Evolutionary conservation across 208 protist genomes (phyloP).

Genomic region (Trypanosoma rangeli): DNA sequence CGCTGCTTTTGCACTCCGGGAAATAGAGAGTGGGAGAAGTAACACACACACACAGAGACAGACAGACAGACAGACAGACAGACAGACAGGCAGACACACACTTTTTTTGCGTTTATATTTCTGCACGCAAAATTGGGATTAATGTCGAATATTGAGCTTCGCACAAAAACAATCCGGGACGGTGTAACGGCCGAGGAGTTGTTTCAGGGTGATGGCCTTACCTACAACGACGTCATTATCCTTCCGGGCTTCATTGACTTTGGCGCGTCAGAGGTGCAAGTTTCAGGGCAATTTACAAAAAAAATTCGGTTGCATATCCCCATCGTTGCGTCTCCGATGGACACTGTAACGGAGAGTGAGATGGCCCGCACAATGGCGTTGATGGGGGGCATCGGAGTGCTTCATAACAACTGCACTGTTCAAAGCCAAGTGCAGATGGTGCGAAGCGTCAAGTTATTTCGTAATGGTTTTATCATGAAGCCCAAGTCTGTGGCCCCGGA

Average conservation of each 20-base stretch:
- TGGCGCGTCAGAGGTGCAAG: conserved; percentile 79
- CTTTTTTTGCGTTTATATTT: not conserved
- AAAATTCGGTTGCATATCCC: conserved; percentile 93
- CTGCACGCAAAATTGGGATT: not conserved
- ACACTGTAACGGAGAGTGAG: conserved; percentile 94
- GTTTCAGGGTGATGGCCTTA: conserved; percentile 83
- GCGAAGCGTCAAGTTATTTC: conserved; percentile 94
- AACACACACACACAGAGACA: not conserved
- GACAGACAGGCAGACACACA: conserved; percentile 7
- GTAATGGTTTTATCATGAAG: conserved; percentile 97
- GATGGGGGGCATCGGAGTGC: conserved; percentile 95
- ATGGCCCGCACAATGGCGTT: conserved; percentile 92
- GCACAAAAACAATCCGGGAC: conserved; percentile 81
- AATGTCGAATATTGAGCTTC: conserved; percentile 49
- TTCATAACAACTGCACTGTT: conserved; percentile 95
- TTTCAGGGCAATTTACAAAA: conserved; percentile 82
- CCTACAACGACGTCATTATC: conserved; percentile 95
- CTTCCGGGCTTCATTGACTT: conserved; percentile 96
- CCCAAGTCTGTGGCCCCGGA: conserved; percentile 90
- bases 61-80: conserved; percentile 15
- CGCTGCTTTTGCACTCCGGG: not conserved
- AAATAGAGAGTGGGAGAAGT: conserved; percentile 1
- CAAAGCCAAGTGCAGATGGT: conserved; percentile 92
- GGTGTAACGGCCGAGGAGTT: conserved; percentile 85
- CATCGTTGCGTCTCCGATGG: conserved; percentile 94